Evolutionary conservation across 1,284 basidiomycete genomes (phyloP).

Genomic region (Heterobasidion occidentale): DNA sequence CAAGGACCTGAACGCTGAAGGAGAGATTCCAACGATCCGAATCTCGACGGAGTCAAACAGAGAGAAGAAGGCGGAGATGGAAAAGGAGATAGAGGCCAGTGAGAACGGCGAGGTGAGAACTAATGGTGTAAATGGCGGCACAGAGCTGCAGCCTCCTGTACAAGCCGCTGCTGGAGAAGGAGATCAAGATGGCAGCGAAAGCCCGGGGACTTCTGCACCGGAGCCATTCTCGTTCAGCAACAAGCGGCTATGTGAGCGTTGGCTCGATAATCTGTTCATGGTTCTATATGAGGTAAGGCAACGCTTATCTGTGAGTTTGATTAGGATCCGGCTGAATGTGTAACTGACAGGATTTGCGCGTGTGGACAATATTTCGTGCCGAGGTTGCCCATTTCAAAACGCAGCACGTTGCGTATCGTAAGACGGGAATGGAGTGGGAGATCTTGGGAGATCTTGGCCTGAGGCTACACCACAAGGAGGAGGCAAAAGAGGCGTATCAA

Average conservation of each 20-base stretch:
- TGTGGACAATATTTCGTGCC: constrained; percentile 99
- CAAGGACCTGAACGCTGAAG: constrained; percentile 10
- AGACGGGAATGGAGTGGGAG: constrained; percentile 98
- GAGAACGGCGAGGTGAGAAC: constrained; percentile 20
- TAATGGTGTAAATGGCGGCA: constrained; percentile 17
- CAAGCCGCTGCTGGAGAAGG: constrained; percentile 48
- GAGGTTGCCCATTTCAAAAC: constrained; percentile 99
- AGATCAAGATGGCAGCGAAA: constrained; percentile 23
- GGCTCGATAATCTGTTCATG: constrained; percentile 99
- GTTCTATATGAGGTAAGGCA: constrained; percentile 84
- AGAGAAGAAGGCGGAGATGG: constrained; percentile 33
- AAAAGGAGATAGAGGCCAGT: constrained; percentile 23
- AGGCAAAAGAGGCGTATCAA: constrained; percentile 96
- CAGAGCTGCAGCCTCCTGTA: constrained; percentile 49
- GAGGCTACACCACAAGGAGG: constrained; percentile 93
- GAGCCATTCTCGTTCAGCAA: constrained; percentile 90
- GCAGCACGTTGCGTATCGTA: constrained; percentile 93
- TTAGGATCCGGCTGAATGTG: not conserved
- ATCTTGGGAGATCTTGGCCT: constrained; percentile 93
- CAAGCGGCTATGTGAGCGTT: constrained; percentile 94
- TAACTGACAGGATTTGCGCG: constrained; percentile 76
- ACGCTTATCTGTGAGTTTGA: too few species aligned
- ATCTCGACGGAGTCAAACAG: constrained; percentile 79
- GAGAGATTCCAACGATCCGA: constrained; percentile 76
- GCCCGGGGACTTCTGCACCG: constrained; percentile 26